A percentile compares a stretch with the other conserved stretches of the same genome.
Evolutionary conservation across 2,329 filamentous ascomycete species (phyloP).

Genomic region (Cladophialophora bantiana): DNA sequence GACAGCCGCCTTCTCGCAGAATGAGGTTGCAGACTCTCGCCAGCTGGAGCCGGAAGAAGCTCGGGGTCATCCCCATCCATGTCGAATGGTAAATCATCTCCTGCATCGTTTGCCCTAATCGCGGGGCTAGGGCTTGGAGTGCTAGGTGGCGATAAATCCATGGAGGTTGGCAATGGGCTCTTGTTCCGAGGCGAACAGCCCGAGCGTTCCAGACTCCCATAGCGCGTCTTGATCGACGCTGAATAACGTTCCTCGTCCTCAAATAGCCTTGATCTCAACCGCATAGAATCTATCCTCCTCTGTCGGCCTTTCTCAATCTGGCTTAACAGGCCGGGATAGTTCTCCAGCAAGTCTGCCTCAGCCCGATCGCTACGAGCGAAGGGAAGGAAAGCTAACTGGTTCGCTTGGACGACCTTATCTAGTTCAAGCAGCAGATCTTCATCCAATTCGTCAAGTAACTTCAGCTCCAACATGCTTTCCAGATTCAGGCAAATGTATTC

Average conservation of each 20-base stretch:
- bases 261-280: constrained; percentile 67
- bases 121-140: constrained; percentile 60
- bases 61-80: constrained; percentile 79
- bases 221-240: constrained; percentile 65
- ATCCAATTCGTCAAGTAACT: constrained; percentile 82
- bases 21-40: background rate
- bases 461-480: constrained; percentile 82
- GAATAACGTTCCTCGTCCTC: constrained; percentile 71
- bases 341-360: constrained; percentile 59
- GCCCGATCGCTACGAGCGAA: constrained; percentile 78
- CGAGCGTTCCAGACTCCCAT: constrained; percentile 70
- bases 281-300: constrained; percentile 77
- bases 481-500: constrained; percentile 93
- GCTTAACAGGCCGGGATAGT: constrained; percentile 54
- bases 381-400: constrained; percentile 79
- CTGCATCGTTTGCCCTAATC: constrained; percentile 65
- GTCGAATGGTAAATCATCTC: constrained; percentile 83
- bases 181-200: constrained; percentile 25
- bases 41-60: constrained; percentile 22
- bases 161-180: constrained; percentile 14
- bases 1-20: background rate
- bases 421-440: constrained; percentile 81
- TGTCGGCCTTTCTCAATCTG: constrained; percentile 56
- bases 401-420: constrained; percentile 78
- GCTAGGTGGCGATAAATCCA: constrained; percentile 25